These are phyloP conservation scores for Hortiboletus campestris DNA, from an alignment of 768 basidiomycete species.

Conservation along the genomic window DNA sequence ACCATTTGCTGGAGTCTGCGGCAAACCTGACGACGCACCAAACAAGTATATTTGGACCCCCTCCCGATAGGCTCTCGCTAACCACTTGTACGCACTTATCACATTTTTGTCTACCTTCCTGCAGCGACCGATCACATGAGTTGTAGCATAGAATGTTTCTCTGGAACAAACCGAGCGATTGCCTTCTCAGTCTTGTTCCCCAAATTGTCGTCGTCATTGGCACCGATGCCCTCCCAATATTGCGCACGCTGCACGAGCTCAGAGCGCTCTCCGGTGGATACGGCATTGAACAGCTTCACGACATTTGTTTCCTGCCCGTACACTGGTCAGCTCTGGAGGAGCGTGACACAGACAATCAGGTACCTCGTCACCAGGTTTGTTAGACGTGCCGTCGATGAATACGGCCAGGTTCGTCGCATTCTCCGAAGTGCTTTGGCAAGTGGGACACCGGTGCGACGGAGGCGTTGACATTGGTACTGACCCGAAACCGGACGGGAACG, in stretches of 20 bases:
- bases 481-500: no score
- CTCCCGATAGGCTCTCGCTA: not conserved
- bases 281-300: constrained; percentile 27
- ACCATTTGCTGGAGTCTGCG: no score
- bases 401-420: constrained; percentile 33
- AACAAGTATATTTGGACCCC: constrained; percentile 11
- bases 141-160: not conserved
- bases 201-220: not conserved
- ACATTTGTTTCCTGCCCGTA: constrained; percentile 32
- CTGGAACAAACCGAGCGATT: constrained; percentile 1
- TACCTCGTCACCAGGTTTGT: constrained; percentile 37
- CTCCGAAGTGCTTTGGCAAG: not conserved
- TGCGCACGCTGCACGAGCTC: constrained; percentile 19
- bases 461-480: not conserved
- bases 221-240: constrained; percentile 35
- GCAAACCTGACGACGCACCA: no score
- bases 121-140: no score
- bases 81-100: constrained; percentile 3
- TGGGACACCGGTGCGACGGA: not conserved
- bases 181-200: not conserved
- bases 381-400: constrained; percentile 19
- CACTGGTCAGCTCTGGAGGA: not conserved
- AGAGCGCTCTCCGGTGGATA: constrained; percentile 5
- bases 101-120: constrained; percentile 11
- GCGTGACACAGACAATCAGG: constrained; percentile 7